Conservation (phyloP, 176 grass and related monocot genomes). For the Avena sativa region DNA sequence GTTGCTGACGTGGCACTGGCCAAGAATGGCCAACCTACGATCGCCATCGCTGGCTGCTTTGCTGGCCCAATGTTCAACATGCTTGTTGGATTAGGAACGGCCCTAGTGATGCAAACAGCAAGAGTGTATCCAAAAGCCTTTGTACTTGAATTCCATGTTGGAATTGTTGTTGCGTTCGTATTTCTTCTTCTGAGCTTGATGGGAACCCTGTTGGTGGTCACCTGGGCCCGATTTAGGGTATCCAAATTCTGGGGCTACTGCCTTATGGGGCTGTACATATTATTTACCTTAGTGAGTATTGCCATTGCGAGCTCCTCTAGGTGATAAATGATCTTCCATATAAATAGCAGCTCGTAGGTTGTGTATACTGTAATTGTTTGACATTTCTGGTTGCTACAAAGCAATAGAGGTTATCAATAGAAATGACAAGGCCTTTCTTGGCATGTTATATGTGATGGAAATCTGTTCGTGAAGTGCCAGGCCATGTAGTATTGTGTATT, state of each 20-base stretch:
- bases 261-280: conserved; percentile 74
- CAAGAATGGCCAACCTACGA: conserved; percentile 72
- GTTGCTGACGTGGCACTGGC: conserved; percentile 79
- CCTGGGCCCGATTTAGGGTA: conserved; percentile 80
- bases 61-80: conserved; percentile 97
- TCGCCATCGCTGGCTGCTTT: conserved; percentile 93
- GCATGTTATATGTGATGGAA: conserved; percentile 12
- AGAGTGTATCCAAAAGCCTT: conserved; percentile 76
- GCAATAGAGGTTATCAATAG: neutral
- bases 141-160: conserved; percentile 76
- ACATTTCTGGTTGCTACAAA: neutral
- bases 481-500: neutral
- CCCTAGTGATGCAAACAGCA: conserved; percentile 79
- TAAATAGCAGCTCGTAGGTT: conserved; percentile 21
- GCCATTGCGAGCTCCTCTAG: conserved; percentile 54
- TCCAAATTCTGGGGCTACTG: conserved; percentile 86
- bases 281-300: conserved; percentile 74
- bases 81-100: conserved; percentile 83
- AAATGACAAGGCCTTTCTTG: neutral
- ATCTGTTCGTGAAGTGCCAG: neutral
- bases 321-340: conserved; percentile 42
- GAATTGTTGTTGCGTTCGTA: conserved; percentile 89
- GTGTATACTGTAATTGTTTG: neutral
- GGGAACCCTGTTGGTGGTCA: conserved; percentile 78
- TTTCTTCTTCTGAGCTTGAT: conserved; percentile 94